A percentile compares a stretch with the other conserved stretches of the same genome.
These are phyloP conservation scores for Penicillium sp. DNA, from an alignment of 2,329 filamentous ascomycete species.

Conservation along the genomic window DNA sequence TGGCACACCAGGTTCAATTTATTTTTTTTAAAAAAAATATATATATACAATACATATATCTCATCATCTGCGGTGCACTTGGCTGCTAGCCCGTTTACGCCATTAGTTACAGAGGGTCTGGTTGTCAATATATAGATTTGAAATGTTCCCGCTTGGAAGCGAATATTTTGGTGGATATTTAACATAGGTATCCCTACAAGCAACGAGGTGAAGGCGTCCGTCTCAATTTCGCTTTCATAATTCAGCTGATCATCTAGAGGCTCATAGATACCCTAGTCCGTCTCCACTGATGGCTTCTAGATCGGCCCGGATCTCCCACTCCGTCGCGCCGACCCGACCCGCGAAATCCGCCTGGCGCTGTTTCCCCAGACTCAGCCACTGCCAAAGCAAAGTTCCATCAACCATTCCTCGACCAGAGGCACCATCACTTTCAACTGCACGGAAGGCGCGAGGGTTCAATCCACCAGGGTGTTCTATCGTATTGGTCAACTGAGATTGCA, in stretches of 20 bases:
- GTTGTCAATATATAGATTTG: too few species aligned
- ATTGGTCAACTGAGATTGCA: constrained; percentile 76
- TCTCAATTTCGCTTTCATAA: too few species aligned
- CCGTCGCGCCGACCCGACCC: constrained; percentile 67
- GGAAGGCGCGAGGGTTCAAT: constrained; percentile 79
- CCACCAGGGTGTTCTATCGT: constrained; percentile 74
- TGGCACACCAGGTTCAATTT: constrained; percentile 1
- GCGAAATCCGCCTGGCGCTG: constrained; percentile 71
- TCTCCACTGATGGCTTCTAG: constrained; percentile 64
- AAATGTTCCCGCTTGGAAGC: too few species aligned
- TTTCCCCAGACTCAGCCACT: constrained; percentile 74
- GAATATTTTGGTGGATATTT: too few species aligned
- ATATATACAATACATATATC: not conserved
- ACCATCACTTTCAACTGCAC: constrained; percentile 55
- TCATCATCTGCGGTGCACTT: not conserved
- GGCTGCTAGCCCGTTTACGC: too few species aligned
- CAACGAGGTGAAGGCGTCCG: too few species aligned
- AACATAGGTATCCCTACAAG: too few species aligned
- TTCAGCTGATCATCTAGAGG: not conserved
- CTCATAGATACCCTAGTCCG: constrained; percentile 51
- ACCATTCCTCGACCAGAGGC: constrained; percentile 64
- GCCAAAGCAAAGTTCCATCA: constrained; percentile 71
- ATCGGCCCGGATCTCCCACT: constrained; percentile 69
- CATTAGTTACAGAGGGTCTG: too few species aligned
- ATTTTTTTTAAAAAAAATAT: not conserved